phyloP scores from a whole-genome alignment of 2,329 filamentous ascomycete genomes.

The Septoria petroselini region DNA sequence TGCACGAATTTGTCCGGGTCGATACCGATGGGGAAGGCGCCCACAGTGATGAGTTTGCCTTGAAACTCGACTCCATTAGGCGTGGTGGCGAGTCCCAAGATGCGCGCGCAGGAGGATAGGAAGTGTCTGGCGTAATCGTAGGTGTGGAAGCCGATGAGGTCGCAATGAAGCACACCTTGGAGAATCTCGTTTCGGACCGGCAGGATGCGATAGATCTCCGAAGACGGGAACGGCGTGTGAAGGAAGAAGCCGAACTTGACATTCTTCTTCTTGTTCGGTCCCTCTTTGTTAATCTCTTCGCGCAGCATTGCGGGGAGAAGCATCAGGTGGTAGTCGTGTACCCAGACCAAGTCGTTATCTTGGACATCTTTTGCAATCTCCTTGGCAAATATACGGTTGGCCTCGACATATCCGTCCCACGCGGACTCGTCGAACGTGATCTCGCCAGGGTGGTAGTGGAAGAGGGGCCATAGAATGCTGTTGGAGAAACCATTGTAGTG shows the following conservation, averaged over 20 bases:
- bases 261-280: constrained; percentile 69
- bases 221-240: constrained; percentile 94
- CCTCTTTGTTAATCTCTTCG: constrained; percentile 65
- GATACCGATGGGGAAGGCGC: constrained; percentile 96
- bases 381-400: constrained; percentile 88
- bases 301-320: constrained; percentile 92
- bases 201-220: constrained; percentile 92
- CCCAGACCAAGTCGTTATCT: constrained; percentile 94
- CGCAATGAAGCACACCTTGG: constrained; percentile 83
- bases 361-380: constrained; percentile 81
- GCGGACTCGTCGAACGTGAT: constrained; percentile 96
- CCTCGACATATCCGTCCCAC: constrained; percentile 89
- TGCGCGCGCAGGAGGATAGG: constrained; percentile 91
- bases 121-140: constrained; percentile 99
- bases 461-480: constrained; percentile 95
- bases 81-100: constrained; percentile 75
- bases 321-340: constrained; percentile 99
- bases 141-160: constrained; percentile 95
- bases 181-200: constrained; percentile 88
- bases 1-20: constrained; percentile 95
- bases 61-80: constrained; percentile 92
- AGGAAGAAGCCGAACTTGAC: constrained; percentile 98
- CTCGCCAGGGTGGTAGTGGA: constrained; percentile 98
- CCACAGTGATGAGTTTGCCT: constrained; percentile 82
- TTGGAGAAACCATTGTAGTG: constrained; percentile 99